These are phyloP conservation scores for Neurospora crassa DNA, from an alignment of 2,329 filamentous ascomycete genomes.

Conservation along the genomic window DNA sequence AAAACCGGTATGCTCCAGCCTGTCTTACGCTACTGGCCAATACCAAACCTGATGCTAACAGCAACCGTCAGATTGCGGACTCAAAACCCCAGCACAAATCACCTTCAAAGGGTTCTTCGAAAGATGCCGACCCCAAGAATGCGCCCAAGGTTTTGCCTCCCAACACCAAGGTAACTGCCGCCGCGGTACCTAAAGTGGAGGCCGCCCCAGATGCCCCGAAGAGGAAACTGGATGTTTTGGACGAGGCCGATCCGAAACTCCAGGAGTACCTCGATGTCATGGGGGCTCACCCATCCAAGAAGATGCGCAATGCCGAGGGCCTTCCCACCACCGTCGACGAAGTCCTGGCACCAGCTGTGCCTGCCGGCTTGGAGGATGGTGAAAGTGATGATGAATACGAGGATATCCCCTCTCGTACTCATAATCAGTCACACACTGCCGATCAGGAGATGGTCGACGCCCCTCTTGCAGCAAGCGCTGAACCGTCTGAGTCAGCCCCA, in stretches of 20 bases:
- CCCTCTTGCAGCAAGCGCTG: slow-evolving; percentile 5
- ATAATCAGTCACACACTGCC: slow-evolving; percentile 30
- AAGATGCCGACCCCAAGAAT: slow-evolving; percentile 6
- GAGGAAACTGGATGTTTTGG: slow-evolving; percentile 52
- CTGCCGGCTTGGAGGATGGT: slow-evolving; percentile 28
- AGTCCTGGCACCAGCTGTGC: slow-evolving; percentile 4
- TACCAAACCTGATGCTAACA: slow-evolving; percentile 9
- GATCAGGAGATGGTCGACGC: slow-evolving; percentile 6
- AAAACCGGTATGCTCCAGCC: slow-evolving; percentile 52
- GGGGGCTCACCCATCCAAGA: slow-evolving; percentile 51
- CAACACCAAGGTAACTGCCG: slow-evolving; percentile 3
- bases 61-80: slow-evolving; percentile 17
- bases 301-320: slow-evolving; percentile 41
- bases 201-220: slow-evolving; percentile 39
- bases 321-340: slow-evolving; percentile 18
- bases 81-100: slow-evolving; percentile 6
- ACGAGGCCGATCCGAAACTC: slow-evolving; percentile 66
- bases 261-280: slow-evolving; percentile 81
- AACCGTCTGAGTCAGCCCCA: slow-evolving; percentile 5
- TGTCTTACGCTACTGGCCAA: neutral
- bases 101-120: slow-evolving; percentile 6
- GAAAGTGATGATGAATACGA: slow-evolving; percentile 73
- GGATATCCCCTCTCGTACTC: slow-evolving; percentile 44
- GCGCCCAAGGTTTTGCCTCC: slow-evolving; percentile 1
- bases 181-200: slow-evolving; percentile 7